Evolutionary conservation across 768 basidiomycete genomes (phyloP).

Genomic region (Pleurotus ostreatus): DNA sequence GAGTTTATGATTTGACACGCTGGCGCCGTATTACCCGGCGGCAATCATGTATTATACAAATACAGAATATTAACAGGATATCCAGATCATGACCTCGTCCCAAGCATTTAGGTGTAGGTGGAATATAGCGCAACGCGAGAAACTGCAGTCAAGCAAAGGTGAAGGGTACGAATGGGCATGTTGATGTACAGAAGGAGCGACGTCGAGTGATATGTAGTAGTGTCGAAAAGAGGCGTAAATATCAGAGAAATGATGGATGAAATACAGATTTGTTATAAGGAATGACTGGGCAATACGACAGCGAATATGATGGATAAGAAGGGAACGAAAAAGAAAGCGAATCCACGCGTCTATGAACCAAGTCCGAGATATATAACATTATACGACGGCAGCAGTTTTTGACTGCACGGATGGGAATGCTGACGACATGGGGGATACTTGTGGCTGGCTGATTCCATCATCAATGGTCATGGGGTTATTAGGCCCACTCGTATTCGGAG

Average conservation of each 20-base stretch:
- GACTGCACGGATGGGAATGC: conserved; percentile 62
- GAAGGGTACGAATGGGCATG: neutral
- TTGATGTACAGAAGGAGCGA: conserved; percentile 10
- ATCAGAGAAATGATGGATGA: neutral
- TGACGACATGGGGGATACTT: conserved; percentile 78
- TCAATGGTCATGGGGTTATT: conserved; percentile 23
- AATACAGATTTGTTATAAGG: conserved; percentile 5
- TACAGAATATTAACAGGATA: neutral
- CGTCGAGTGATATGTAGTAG: conserved; percentile 6
- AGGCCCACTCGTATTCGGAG: conserved; percentile 38
- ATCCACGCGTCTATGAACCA: neutral
- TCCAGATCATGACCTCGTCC: neutral
- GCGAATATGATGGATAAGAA: neutral
- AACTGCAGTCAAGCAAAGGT: neutral
- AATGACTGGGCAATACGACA: neutral
- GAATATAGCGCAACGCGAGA: conserved; percentile 1
- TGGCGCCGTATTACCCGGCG: neutral
- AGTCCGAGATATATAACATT: neutral
- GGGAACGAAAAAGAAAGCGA: conserved; percentile 1
- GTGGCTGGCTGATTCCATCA: conserved; percentile 42
- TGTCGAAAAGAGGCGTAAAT: conserved; percentile 1
- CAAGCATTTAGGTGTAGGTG: neutral
- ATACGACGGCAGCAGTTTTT: conserved; percentile 23
- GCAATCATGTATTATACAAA: neutral
- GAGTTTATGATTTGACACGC: neutral